Evolutionary conservation across 176 grass and related monocot genomes (phyloP).

Genomic region (Chloris gayana): DNA sequence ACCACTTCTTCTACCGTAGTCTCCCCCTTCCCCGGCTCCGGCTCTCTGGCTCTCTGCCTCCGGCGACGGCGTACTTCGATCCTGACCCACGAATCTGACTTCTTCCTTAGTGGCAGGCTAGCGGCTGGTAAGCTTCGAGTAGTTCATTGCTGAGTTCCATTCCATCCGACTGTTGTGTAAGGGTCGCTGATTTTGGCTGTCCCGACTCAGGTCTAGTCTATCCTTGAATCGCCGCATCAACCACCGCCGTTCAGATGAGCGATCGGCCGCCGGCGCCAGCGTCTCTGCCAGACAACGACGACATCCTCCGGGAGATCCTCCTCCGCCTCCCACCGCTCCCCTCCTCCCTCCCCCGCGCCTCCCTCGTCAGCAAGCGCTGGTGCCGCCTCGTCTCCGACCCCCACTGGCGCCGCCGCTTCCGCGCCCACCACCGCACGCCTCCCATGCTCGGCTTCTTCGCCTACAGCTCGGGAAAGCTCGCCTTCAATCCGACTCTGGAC

Average conservation of each 20-base stretch:
- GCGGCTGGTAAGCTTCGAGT: too few species aligned
- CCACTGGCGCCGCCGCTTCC: neutral
- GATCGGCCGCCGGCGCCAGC: neutral
- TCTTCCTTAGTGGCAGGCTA: too few species aligned
- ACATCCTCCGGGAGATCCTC: neutral
- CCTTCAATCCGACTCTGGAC: too few species aligned
- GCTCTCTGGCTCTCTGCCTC: too few species aligned
- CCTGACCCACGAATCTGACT: too few species aligned
- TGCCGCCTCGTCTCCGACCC: neutral
- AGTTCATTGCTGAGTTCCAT: too few species aligned
- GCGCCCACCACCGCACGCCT: neutral
- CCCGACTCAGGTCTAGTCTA: neutral
- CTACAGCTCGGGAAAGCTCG: neutral
- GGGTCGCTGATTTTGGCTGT: neutral
- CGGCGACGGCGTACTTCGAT: too few species aligned
- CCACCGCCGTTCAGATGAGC: neutral
- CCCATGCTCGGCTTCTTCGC: neutral
- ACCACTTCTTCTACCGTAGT: too few species aligned
- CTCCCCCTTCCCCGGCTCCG: too few species aligned
- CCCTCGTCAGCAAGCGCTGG: slow-evolving; percentile 3
- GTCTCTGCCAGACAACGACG: neutral
- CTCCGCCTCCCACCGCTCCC: neutral
- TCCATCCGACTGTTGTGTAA: too few species aligned
- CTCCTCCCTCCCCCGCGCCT: neutral
- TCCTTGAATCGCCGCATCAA: neutral